phyloP scores from a whole-genome alignment of 2,329 filamentous ascomycete species.

The Neonectria ditissima region DNA sequence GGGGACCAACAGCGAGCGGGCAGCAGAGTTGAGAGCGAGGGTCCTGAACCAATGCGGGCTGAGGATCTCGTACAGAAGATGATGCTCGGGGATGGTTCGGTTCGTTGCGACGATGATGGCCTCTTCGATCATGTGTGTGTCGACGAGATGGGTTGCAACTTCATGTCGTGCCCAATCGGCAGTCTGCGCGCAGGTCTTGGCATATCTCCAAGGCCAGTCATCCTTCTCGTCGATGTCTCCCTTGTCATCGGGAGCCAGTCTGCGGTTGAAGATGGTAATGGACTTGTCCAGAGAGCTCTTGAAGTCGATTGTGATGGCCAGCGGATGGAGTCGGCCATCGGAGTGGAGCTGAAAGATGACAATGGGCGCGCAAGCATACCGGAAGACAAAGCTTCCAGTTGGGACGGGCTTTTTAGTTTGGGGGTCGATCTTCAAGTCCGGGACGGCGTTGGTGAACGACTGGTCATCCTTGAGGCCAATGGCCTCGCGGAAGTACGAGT shows the following conservation, averaged over 20 bases:
- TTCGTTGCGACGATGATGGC: conserved; percentile 36
- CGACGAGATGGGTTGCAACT: conserved; percentile 30
- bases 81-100: conserved; percentile 24
- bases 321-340: conserved; percentile 31
- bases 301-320: conserved; percentile 34
- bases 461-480: conserved; percentile 24
- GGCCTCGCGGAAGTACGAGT: conserved; percentile 33
- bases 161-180: conserved; percentile 37
- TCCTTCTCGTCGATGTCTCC: conserved; percentile 24
- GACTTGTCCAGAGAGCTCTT: conserved; percentile 25
- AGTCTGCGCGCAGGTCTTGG: conserved; percentile 34
- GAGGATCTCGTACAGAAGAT: conserved; percentile 32
- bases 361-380: conserved; percentile 29
- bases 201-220: conserved; percentile 36
- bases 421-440: neutral
- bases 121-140: conserved; percentile 35
- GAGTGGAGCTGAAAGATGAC: conserved; percentile 31
- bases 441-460: conserved; percentile 15
- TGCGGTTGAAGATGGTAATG: conserved; percentile 32
- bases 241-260: conserved; percentile 25
- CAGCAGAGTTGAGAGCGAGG: conserved; percentile 26
- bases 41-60: conserved; percentile 35
- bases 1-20: conserved; percentile 19
- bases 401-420: neutral
- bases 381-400: neutral